A percentile compares a stretch with the other conserved stretches of the same genome.
These are phyloP conservation scores for Alternaria sp. DNA, from an alignment of 2,329 filamentous ascomycete species.

Conservation along the genomic window DNA sequence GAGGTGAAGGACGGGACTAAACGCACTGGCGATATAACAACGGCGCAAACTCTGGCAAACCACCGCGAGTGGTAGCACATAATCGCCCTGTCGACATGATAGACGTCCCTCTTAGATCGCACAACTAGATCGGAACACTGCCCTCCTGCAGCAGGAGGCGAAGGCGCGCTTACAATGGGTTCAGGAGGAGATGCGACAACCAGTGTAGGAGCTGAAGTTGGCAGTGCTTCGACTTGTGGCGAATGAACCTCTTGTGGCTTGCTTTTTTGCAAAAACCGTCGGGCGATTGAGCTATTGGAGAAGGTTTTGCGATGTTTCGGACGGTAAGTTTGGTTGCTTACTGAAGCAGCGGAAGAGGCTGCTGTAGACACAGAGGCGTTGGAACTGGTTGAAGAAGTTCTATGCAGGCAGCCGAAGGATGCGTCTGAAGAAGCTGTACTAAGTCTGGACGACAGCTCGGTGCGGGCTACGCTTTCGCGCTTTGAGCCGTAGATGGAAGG, in stretches of 20 bases:
- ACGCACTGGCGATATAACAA: slow-evolving; percentile 33
- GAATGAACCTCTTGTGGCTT: slow-evolving; percentile 9
- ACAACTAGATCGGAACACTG: slow-evolving; percentile 42
- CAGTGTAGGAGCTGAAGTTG: slow-evolving; percentile 8
- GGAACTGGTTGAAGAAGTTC: slow-evolving; percentile 22
- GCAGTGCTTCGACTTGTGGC: slow-evolving; percentile 4
- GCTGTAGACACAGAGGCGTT: slow-evolving; percentile 19
- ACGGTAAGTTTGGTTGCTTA: slow-evolving; percentile 3
- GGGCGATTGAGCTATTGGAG: slow-evolving; percentile 22
- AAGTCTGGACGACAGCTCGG: slow-evolving; percentile 9
- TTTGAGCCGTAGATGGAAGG: slow-evolving; percentile 15
- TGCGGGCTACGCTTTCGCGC: slow-evolving; percentile 8
- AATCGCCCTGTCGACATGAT: slow-evolving; percentile 42
- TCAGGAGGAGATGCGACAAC: neutral
- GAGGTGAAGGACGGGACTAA: neutral
- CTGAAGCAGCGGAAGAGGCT: slow-evolving; percentile 25
- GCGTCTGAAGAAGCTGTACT: slow-evolving; percentile 22
- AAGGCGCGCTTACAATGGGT: neutral
- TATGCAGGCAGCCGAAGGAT: slow-evolving; percentile 18
- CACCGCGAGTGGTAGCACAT: slow-evolving; percentile 43
- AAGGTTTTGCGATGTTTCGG: slow-evolving; percentile 25
- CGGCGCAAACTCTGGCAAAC: slow-evolving; percentile 42
- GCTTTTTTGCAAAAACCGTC: slow-evolving; percentile 24
- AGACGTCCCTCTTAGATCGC: slow-evolving; percentile 38
- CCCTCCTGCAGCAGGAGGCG: slow-evolving; percentile 18